Conservation (phyloP, 163 green algal genomes). For the Prototheca wickerhamii region DNA sequence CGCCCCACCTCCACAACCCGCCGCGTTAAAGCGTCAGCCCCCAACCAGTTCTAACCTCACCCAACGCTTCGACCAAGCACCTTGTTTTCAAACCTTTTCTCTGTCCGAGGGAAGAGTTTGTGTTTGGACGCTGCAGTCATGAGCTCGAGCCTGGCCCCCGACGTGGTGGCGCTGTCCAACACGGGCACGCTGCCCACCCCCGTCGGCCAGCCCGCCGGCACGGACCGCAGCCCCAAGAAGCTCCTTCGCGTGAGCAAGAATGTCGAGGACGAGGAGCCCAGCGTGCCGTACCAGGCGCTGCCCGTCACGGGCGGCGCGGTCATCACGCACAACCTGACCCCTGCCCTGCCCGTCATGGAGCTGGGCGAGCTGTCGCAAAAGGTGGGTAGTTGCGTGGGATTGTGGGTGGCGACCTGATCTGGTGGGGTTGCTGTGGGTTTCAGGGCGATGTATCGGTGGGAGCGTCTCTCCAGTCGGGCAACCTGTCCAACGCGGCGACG, state of each 20-base stretch:
- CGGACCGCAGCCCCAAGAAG: neutral
- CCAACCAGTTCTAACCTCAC: too few species aligned
- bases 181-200: conserved; percentile 1
- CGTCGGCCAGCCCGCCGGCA: neutral
- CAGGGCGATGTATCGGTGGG: neutral
- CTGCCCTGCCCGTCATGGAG: conserved; percentile 50
- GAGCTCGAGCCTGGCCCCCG: neutral
- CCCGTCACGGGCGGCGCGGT: conserved; percentile 51
- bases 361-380: conserved; percentile 19
- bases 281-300: conserved; percentile 75
- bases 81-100: too few species aligned
- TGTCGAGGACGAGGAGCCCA: neutral
- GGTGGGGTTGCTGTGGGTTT: neutral
- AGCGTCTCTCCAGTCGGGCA: neutral
- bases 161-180: neutral
- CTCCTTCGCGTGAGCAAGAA: neutral
- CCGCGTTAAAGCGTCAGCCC: too few species aligned
- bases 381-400: conserved; percentile 2
- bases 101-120: too few species aligned
- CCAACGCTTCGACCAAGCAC: too few species aligned
- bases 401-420: neutral
- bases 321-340: conserved; percentile 57
- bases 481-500: too few species aligned
- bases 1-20: too few species aligned
- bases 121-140: too few species aligned